Base-by-base conservation (phyloP, 1,284 basidiomycete genomes). In the Mycena citricolor region DNA sequence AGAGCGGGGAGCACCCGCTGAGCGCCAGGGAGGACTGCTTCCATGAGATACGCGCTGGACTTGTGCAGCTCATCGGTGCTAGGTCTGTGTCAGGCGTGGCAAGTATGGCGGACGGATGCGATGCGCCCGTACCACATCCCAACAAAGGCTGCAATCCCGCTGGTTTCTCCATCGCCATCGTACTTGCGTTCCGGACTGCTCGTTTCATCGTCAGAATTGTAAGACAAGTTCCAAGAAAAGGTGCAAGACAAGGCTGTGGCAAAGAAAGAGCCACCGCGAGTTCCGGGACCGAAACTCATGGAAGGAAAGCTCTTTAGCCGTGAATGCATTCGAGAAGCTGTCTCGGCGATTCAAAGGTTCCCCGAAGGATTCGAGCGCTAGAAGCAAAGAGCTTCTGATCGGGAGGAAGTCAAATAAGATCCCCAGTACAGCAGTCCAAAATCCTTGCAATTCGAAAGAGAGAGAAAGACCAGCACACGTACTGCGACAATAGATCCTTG, bases 51-150 rank as follows among this genome's bases (percentile, higher is more conserved):
- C 6, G 79, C 75, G 2, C 85, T 76, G 0, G 82, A 72, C 62
- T 86, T 87, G 66, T 79, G 77, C 25, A 84, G 70, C 56, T 88
- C 86, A 54, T 88, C 86, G 13, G 81, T 74, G 54, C 85, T 86
- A 29, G n/a, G 16, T 2, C 14, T 8, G 20, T 21, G 29, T 11
- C 6, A 26, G 30, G 8, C 6, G n/a, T n/a, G n/a, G n/a, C n/a
- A n/a, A n/a, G n/a, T n/a, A 24, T 23, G 28, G 24, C 20, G 29
- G 4, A 41, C 26, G 21, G 24, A 24, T 41, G 39, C 30, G 30
- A 32, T 10, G 32, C 17, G 12, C 32, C 7, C 7, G 17, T 7
- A 85, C 85, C 74, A 79, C 26, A 85, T 59, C 4, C 79, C 81
- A 14, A 86, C 69, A 52, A 85, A 80, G 0, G 86, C 86, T 3